These are phyloP conservation scores for Stemphylium lycopersici DNA, from an alignment of 2,329 filamentous ascomycete species.

Conservation along the genomic window DNA sequence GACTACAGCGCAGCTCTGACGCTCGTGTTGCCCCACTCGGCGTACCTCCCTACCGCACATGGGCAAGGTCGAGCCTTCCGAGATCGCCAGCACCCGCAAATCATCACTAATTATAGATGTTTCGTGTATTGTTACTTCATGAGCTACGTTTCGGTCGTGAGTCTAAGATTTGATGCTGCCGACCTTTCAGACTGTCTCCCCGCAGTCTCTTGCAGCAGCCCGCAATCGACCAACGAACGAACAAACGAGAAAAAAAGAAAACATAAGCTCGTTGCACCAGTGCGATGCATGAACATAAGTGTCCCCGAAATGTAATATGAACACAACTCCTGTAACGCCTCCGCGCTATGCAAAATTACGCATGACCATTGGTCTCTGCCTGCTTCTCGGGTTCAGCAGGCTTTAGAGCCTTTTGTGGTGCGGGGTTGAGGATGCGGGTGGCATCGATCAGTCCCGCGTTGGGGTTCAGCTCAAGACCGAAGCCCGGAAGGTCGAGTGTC, in stretches of 20 bases:
- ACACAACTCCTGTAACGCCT: conserved; percentile 16
- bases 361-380: conserved; percentile 26
- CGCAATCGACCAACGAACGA: neutral
- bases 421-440: conserved; percentile 72
- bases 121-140: conserved; percentile 8
- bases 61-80: conserved; percentile 14
- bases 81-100: conserved; percentile 29
- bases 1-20: conserved; percentile 25
- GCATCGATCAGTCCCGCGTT: conserved; percentile 80
- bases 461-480: conserved; percentile 86
- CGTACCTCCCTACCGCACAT: conserved; percentile 33
- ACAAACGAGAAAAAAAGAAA: neutral
- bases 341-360: conserved; percentile 12
- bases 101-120: conserved; percentile 39
- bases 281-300: conserved; percentile 13
- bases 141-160: neutral
- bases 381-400: conserved; percentile 31
- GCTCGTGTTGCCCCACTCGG: conserved; percentile 39
- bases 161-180: neutral
- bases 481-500: conserved; percentile 86
- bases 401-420: conserved; percentile 54
- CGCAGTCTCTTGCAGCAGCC: neutral
- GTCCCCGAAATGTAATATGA: conserved; percentile 4
- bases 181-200: neutral
- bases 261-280: conserved; percentile 1